phyloP scores from a whole-genome alignment of 331 rosid species.

The Pyracantha coccinea region DNA sequence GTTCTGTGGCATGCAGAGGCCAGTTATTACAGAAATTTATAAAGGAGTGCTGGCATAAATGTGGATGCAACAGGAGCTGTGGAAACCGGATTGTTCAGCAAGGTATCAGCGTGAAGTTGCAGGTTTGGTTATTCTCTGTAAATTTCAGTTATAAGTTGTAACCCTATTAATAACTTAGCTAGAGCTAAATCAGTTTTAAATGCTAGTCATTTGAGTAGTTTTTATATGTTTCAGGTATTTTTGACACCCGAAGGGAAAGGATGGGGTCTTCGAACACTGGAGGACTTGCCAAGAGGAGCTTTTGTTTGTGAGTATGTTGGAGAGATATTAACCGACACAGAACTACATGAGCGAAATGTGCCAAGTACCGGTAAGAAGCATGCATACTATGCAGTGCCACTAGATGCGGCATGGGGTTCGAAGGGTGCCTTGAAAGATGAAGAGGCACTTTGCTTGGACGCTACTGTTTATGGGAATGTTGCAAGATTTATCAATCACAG shows the following conservation, averaged over 20 bases:
- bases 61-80: slow-evolving; percentile 59
- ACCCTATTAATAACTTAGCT: neutral
- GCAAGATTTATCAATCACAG: slow-evolving; percentile 79
- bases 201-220: neutral
- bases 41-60: slow-evolving; percentile 73
- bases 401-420: slow-evolving; percentile 48
- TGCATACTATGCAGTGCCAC: slow-evolving; percentile 23
- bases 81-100: slow-evolving; percentile 67
- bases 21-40: slow-evolving; percentile 44
- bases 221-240: slow-evolving; percentile 40
- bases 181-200: neutral
- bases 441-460: slow-evolving; percentile 62
- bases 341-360: slow-evolving; percentile 39
- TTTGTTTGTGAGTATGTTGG: slow-evolving; percentile 79
- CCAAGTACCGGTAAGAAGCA: slow-evolving; percentile 22
- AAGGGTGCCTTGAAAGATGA: slow-evolving; percentile 31
- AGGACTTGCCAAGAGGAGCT: slow-evolving; percentile 66
- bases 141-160: neutral
- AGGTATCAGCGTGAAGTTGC: slow-evolving; percentile 53
- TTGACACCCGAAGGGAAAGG: slow-evolving; percentile 64
- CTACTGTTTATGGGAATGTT: slow-evolving; percentile 51
- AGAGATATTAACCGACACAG: slow-evolving; percentile 49
- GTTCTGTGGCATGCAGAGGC: slow-evolving; percentile 48
- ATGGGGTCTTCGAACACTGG: slow-evolving; percentile 74
- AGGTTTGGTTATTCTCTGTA: slow-evolving; percentile 36